These are phyloP conservation scores for Lentithecium fluviatile DNA, from an alignment of 495 filamentous ascomycete species.

Conservation along the genomic window DNA sequence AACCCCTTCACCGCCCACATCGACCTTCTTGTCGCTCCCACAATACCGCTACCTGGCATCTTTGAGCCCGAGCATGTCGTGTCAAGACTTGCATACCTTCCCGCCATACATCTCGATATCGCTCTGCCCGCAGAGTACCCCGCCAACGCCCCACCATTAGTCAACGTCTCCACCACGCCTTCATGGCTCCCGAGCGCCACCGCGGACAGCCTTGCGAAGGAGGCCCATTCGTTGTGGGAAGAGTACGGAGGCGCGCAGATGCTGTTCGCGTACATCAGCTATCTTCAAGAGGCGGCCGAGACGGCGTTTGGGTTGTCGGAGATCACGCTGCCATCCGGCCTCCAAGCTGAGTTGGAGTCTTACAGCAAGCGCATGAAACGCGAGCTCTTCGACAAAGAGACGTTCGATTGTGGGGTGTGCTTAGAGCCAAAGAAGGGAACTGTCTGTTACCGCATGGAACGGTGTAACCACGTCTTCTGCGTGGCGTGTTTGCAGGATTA, in stretches of 20 bases:
- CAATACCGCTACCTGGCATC: conserved; percentile 63
- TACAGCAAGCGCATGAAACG: conserved; percentile 72
- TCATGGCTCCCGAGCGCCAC: conserved; percentile 67
- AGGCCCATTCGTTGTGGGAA: conserved; percentile 71
- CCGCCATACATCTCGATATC: conserved; percentile 68
- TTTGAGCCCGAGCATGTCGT: conserved; percentile 57
- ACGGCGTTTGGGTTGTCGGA: conserved; percentile 70
- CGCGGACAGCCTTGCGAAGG: conserved; percentile 57
- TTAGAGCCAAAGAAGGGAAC: conserved; percentile 86
- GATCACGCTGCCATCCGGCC: conserved; percentile 52
- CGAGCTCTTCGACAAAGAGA: conserved; percentile 74
- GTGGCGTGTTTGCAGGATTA: conserved; percentile 79
- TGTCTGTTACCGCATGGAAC: conserved; percentile 71
- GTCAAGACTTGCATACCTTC: conserved; percentile 70
- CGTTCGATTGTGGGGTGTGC: conserved; percentile 88
- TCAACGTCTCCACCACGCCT: conserved; percentile 64
- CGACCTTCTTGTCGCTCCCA: conserved; percentile 70
- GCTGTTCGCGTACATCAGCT: conserved; percentile 83
- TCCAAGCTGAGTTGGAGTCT: conserved; percentile 73
- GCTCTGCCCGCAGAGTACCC: conserved; percentile 77
- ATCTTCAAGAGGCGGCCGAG: conserved; percentile 77
- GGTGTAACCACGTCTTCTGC: conserved; percentile 91
- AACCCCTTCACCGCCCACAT: conserved; percentile 63
- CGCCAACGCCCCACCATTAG: conserved; percentile 58
- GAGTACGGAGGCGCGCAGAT: conserved; percentile 75